phyloP scores from a whole-genome alignment of 352 stramenopile species.

The Globisporangium echinulatum region DNA sequence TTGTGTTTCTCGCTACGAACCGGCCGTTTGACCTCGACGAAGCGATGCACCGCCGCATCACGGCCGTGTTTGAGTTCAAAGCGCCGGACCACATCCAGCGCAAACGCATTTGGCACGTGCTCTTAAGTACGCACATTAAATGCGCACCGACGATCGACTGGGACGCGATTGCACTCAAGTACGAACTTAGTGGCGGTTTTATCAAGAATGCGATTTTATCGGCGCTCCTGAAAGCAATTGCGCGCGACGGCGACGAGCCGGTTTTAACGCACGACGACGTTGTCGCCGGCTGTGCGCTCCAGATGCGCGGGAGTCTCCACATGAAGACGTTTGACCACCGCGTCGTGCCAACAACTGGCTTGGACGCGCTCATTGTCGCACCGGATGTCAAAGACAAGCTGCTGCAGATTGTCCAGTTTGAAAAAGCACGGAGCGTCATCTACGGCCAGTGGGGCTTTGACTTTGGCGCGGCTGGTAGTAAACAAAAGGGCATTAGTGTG shows the following conservation, averaged over 20 bases:
- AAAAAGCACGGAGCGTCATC: conserved; percentile 81
- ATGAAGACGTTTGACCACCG: conserved; percentile 89
- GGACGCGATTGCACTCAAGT: conserved; percentile 81
- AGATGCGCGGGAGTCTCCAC: conserved; percentile 84
- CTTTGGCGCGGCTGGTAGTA: conserved; percentile 72
- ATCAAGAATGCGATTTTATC: conserved; percentile 90
- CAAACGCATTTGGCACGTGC: conserved; percentile 80
- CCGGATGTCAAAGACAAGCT: conserved; percentile 60
- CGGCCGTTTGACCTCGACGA: conserved; percentile 85
- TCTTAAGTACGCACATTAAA: conserved; percentile 44
- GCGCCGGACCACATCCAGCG: conserved; percentile 78
- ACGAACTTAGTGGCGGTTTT: conserved; percentile 85
- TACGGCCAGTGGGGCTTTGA: conserved; percentile 85
- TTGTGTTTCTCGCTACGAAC: conserved; percentile 87
- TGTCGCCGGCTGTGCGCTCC: conserved; percentile 69
- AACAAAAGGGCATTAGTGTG: conserved; percentile 80
- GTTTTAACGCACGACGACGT: conserved; percentile 78
- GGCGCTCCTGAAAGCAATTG: conserved; percentile 73
- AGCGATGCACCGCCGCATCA: conserved; percentile 88
- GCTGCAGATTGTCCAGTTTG: conserved; percentile 67
- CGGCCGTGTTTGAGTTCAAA: conserved; percentile 85
- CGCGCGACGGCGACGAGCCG: conserved; percentile 37
- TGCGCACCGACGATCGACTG: conserved; percentile 67
- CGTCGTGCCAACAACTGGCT: conserved; percentile 65
- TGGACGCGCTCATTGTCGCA: conserved; percentile 71